Percentiles rank a stretch among this genome's conserved stretches.
phyloP scores from a whole-genome alignment of 2,329 filamentous ascomycete species.

The Aspergillus viridinutans region DNA sequence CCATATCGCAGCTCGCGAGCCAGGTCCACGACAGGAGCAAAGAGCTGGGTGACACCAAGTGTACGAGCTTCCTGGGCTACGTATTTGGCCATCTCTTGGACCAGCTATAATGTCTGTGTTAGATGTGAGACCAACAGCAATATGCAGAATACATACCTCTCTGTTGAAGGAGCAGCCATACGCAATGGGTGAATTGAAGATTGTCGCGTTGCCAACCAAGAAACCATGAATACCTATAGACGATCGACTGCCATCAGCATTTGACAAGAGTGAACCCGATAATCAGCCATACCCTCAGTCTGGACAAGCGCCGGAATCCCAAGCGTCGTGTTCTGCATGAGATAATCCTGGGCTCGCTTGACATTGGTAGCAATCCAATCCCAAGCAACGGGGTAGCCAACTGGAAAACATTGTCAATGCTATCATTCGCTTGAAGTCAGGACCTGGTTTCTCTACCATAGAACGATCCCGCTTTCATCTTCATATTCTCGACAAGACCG shows the following conservation, averaged over 20 bases:
- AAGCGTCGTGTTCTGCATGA: constrained; percentile 61
- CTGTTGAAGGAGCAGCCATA: constrained; percentile 69
- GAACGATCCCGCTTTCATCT: constrained; percentile 62
- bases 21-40: constrained; percentile 66
- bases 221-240: constrained; percentile 60
- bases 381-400: constrained; percentile 63
- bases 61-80: constrained; percentile 64
- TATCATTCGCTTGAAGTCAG: background rate
- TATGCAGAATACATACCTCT: constrained; percentile 26
- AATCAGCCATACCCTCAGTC: constrained; percentile 53
- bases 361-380: constrained; percentile 61
- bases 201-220: constrained; percentile 67
- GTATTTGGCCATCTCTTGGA: constrained; percentile 62
- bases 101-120: constrained; percentile 34
- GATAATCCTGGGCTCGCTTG: constrained; percentile 64
- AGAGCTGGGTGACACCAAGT: constrained; percentile 68
- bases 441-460: constrained; percentile 41
- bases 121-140: background rate
- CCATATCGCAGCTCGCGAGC: constrained; percentile 68
- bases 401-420: constrained; percentile 27
- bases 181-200: constrained; percentile 73
- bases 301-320: constrained; percentile 72
- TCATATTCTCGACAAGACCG: constrained; percentile 64
- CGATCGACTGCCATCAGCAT: background rate
- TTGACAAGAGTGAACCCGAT: background rate